A percentile compares a stretch with the other conserved stretches of the same genome.
phyloP scores from a whole-genome alignment of 2,329 filamentous ascomycete species.

The Xylariomycetidae sp. region DNA sequence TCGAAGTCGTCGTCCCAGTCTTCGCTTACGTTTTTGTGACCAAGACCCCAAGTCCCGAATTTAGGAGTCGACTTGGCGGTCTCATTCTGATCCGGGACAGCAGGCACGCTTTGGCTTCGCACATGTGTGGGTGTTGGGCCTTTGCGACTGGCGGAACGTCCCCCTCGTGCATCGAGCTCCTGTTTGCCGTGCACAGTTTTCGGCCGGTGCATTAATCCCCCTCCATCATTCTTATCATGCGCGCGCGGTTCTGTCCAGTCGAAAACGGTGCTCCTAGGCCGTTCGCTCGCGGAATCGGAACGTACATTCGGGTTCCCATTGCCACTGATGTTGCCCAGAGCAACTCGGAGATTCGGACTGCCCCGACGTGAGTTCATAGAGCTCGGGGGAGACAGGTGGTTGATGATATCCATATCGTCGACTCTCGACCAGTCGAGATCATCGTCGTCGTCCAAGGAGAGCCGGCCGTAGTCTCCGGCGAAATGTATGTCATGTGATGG shows the following conservation, averaged over 20 bases:
- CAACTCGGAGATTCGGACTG: constrained; percentile 49
- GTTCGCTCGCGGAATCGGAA: constrained; percentile 35
- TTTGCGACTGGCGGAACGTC: constrained; percentile 62
- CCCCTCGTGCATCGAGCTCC: constrained; percentile 64
- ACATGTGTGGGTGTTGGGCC: constrained; percentile 66
- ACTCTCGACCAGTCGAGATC: constrained; percentile 61
- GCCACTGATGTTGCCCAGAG: constrained; percentile 49
- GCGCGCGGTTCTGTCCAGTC: constrained; percentile 69
- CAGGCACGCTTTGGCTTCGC: constrained; percentile 76
- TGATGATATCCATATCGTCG: constrained; percentile 48
- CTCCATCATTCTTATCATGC: constrained; percentile 56
- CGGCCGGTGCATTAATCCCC: constrained; percentile 58
- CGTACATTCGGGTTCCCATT: constrained; percentile 36
- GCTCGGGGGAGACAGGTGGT: constrained; percentile 54
- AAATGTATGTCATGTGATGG: constrained; percentile 28
- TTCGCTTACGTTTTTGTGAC: constrained; percentile 75
- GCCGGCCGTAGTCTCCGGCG: constrained; percentile 40
- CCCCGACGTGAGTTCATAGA: constrained; percentile 50
- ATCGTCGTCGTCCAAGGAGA: constrained; percentile 58
- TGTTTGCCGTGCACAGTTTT: constrained; percentile 76
- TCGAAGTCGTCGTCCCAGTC: constrained; percentile 92
- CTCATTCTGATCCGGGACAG: constrained; percentile 60
- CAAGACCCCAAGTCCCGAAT: constrained; percentile 77
- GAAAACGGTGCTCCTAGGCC: constrained; percentile 65
- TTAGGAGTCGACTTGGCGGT: constrained; percentile 57